Base-by-base conservation (phyloP, 495 filamentous ascomycete species). In the Talaromyces thailandensis region DNA sequence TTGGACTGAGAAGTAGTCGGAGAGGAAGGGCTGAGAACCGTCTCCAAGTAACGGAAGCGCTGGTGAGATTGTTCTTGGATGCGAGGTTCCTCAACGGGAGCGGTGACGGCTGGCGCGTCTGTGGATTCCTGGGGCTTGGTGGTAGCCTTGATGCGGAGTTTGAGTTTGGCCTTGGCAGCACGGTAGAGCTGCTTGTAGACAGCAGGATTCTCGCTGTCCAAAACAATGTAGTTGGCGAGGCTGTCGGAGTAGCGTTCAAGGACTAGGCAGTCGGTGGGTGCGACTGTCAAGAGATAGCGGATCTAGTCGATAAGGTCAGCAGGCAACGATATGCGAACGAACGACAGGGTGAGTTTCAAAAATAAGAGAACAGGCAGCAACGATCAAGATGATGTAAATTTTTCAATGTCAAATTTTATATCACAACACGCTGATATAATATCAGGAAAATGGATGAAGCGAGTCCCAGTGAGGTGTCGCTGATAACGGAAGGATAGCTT, bases 221-320 rank as follows among this genome's bases (percentile, higher is more conserved):
- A 85, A 8, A 79, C 79, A 64, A 97, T 80, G 74, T 88, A 97
- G 65, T 86, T 80, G 28, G 80, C 86, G 64, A 92, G 91, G 69
- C 92, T 96, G 72, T 99, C 94, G 61, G 95, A 98, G 76, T 92
- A 99, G 52, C 94, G 90, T 81, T 99, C 94, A 68, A 98, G 87
- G 66, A 89, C 70, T 71, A 90, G 84, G 56, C 84, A 76, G 60
- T 85, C 81, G 66, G 85, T 83, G 9, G 79, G 69, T n/a, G 87
- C 82, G 68, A 98, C 86, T 60, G 75, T 74, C 43, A 98, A 85
- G 28, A 90, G 79, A 61, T 73, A 72, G 65, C 89, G 90, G 62
- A 98, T 84, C 94, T 98, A 70, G 52, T 57, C 16, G 35, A 40
- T 64, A 59, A 9, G 21, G 65, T 69, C 43, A 62, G 50, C 58